Conservation (phyloP, 2,329 filamentous ascomycete species). For the Verticillium isaacii region DNA sequence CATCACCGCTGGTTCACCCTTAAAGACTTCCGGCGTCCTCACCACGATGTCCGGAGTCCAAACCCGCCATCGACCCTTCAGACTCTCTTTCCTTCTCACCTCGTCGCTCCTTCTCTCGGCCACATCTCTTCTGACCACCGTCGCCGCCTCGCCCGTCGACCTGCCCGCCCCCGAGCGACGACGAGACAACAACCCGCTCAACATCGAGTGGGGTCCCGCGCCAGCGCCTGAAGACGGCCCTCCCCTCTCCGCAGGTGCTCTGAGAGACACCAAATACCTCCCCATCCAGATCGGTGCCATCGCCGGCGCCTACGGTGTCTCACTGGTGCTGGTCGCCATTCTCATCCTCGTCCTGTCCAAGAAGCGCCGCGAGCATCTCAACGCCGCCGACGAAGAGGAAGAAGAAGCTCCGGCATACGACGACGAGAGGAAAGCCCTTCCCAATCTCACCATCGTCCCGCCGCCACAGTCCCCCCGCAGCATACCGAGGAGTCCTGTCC, state of each 20-base stretch:
- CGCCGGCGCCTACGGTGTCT: conserved; percentile 75
- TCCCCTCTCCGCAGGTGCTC: conserved; percentile 51
- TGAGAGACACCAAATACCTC: conserved; percentile 56
- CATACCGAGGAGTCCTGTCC: conserved; percentile 21
- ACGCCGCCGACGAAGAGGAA: conserved; percentile 41
- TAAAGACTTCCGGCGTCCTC: conserved; percentile 20
- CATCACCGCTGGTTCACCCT: conserved; percentile 20
- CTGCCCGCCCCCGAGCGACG: conserved; percentile 13
- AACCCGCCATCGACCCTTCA: conserved; percentile 21
- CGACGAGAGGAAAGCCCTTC: conserved; percentile 19
- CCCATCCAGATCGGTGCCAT: conserved; percentile 82
- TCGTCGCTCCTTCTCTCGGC: conserved; percentile 9
- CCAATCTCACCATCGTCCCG: conserved; percentile 14
- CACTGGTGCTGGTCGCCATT: conserved; percentile 67
- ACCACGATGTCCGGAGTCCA: conserved; percentile 36
- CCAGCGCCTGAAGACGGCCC: conserved; percentile 58
- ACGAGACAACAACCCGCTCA: conserved; percentile 28
- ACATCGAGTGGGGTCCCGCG: conserved; percentile 51
- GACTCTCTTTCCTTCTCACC: conserved; percentile 20
- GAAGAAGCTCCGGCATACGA: conserved; percentile 46
- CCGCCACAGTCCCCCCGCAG: conserved; percentile 15
- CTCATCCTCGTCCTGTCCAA: conserved; percentile 58
- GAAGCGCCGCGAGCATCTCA: conserved; percentile 46
- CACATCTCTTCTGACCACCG: conserved; percentile 11
- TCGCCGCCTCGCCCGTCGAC: background rate